phyloP scores from a whole-genome alignment of 2,329 filamentous ascomycete genomes.

The Lecanosticta acicola region DNA sequence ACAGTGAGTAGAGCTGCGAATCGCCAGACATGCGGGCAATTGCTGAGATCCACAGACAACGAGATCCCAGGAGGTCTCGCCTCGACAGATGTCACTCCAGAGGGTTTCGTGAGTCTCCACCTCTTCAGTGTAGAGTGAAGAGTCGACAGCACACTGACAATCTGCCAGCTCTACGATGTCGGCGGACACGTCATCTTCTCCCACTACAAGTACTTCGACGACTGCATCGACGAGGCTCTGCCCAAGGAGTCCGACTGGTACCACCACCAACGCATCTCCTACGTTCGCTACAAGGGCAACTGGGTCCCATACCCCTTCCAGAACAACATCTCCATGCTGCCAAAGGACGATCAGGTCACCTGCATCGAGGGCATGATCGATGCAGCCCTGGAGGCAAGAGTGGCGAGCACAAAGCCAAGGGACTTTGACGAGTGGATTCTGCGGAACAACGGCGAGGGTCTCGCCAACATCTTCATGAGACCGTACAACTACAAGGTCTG shows the following conservation, averaged over 20 bases:
- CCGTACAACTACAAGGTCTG: slow-evolving; percentile 99
- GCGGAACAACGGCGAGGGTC: slow-evolving; percentile 79
- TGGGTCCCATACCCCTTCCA: slow-evolving; percentile 99
- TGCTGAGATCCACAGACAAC: slow-evolving; percentile 44
- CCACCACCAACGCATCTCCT: slow-evolving; percentile 96
- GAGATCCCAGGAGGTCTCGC: slow-evolving; percentile 92
- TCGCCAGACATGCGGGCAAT: not conserved
- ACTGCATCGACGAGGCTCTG: slow-evolving; percentile 94
- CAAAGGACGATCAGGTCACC: slow-evolving; percentile 92
- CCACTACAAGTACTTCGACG: slow-evolving; percentile 99
- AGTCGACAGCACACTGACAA: slow-evolving; percentile 8
- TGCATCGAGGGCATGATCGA: slow-evolving; percentile 96
- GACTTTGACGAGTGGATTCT: slow-evolving; percentile 99
- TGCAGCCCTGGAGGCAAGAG: slow-evolving; percentile 78
- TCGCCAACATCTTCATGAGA: slow-evolving; percentile 96
- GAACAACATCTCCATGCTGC: slow-evolving; percentile 98
- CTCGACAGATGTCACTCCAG: slow-evolving; percentile 87
- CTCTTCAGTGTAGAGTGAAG: not conserved
- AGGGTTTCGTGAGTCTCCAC: slow-evolving; percentile 79
- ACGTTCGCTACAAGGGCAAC: slow-evolving; percentile 90
- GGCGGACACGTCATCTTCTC: slow-evolving; percentile 98
- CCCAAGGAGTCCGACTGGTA: slow-evolving; percentile 95
- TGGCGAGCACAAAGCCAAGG: slow-evolving; percentile 85
- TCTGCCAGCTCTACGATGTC: slow-evolving; percentile 83
- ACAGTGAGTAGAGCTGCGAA: slow-evolving; percentile 43